Evolutionary conservation across 2,329 filamentous ascomycete species (phyloP).

Genomic region (Fusarium agapanthi): DNA sequence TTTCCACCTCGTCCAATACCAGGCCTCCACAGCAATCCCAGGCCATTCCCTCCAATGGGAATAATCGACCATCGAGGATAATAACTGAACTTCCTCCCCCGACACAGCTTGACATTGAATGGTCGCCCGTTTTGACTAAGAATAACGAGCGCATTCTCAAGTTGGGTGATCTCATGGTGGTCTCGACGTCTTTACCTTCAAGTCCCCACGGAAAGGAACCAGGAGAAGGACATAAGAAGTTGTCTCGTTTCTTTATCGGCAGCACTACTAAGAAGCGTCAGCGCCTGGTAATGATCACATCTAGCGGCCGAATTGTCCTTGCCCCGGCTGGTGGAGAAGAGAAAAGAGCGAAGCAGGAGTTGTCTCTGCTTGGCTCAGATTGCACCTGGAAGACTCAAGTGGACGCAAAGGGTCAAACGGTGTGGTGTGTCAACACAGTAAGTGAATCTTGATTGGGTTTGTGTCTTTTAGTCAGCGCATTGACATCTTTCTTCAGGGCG

Average conservation of each 20-base stretch:
- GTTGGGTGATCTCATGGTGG: constrained; percentile 87
- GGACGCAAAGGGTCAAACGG: constrained; percentile 86
- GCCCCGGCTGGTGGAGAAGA: constrained; percentile 93
- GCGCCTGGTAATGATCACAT: constrained; percentile 93
- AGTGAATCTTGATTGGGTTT: constrained; percentile 47
- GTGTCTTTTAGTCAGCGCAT: not conserved
- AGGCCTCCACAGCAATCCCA: constrained; percentile 49
- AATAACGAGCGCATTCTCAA: constrained; percentile 95
- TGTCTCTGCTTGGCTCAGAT: constrained; percentile 81
- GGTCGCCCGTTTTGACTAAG: constrained; percentile 92
- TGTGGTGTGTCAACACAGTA: constrained; percentile 95
- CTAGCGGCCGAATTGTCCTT: constrained; percentile 86
- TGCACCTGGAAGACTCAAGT: constrained; percentile 81
- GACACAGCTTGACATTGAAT: constrained; percentile 96
- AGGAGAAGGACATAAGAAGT: constrained; percentile 82
- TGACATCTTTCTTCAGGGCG: constrained; percentile 64
- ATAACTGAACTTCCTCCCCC: constrained; percentile 97
- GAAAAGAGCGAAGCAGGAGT: constrained; percentile 92
- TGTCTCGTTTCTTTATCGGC: constrained; percentile 92
- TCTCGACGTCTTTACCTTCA: constrained; percentile 79
- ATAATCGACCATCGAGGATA: constrained; percentile 74
- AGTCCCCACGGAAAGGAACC: constrained; percentile 76
- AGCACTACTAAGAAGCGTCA: constrained; percentile 92
- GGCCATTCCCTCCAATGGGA: constrained; percentile 53
- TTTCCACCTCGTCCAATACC: constrained; percentile 46